A percentile compares a stretch with the other conserved stretches of the same genome.
Evolutionary conservation across 768 basidiomycete genomes (phyloP).

Genomic region (Lanmaoa rubissima): DNA sequence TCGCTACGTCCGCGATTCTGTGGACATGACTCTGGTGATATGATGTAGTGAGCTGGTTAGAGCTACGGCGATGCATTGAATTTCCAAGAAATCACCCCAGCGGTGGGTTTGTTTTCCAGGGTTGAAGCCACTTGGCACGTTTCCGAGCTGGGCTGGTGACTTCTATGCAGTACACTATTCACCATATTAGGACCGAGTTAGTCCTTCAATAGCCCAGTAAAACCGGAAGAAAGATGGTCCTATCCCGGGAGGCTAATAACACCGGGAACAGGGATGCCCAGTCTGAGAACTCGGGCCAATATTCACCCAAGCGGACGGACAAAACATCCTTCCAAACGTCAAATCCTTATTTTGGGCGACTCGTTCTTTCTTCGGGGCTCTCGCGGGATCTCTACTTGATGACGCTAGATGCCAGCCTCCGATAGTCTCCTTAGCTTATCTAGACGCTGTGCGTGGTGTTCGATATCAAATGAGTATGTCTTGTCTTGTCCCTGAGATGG

Average conservation of each 20-base stretch:
- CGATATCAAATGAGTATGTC: background rate
- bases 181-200: too few species aligned
- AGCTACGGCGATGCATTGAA: background rate
- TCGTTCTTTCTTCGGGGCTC: background rate
- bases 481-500: background rate
- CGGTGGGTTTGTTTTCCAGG: background rate
- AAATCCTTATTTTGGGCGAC: background rate
- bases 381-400: too few species aligned
- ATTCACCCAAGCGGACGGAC: background rate
- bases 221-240: too few species aligned
- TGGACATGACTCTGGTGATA: too few species aligned
- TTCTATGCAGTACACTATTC: too few species aligned
- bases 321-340: background rate
- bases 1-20: too few species aligned
- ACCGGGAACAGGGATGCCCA: too few species aligned
- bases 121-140: too few species aligned
- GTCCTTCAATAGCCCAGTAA: too few species aligned
- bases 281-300: background rate
- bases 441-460: background rate
- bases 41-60: background rate
- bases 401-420: background rate
- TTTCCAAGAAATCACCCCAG: too few species aligned
- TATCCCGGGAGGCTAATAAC: too few species aligned
- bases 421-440: background rate
- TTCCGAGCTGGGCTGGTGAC: background rate